Evolutionary conservation across 2,329 filamentous ascomycete species (phyloP).

Genomic region (Colletotrichum viniferum): DNA sequence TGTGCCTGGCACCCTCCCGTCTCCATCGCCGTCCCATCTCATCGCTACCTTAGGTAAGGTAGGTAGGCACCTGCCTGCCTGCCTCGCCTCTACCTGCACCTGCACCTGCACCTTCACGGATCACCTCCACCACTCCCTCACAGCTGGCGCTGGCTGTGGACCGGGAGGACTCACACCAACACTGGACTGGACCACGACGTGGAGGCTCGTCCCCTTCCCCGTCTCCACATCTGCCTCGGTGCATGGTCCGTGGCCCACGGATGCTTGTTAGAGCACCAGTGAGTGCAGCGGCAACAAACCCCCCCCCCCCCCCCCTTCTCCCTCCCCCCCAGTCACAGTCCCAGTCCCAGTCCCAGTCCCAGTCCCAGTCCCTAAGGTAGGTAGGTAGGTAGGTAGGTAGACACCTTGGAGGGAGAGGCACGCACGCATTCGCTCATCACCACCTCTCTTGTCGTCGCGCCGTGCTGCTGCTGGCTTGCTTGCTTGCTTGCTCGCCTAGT

Average conservation of each 20-base stretch:
- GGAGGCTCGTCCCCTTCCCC: not conserved
- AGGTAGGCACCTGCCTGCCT: not conserved
- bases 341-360: not conserved
- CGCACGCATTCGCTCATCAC: not conserved
- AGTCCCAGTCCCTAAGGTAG: not conserved
- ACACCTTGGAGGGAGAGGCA: no score
- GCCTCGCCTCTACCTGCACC: not conserved
- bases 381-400: not conserved
- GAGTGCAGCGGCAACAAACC: not conserved
- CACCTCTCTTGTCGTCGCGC: not conserved
- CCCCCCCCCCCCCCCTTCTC: not conserved
- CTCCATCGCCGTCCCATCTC: not conserved
- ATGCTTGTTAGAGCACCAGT: conserved; percentile 4
- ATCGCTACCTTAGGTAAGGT: not conserved
- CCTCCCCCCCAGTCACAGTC: not conserved
- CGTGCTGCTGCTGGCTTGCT: not conserved
- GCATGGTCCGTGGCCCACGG: not conserved
- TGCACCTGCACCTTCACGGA: not conserved
- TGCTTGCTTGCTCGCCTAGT: not conserved
- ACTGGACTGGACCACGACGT: not conserved
- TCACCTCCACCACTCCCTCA: not conserved
- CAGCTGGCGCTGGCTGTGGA: not conserved
- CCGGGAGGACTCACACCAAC: not conserved
- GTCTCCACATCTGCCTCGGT: not conserved
- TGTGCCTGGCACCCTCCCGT: not conserved